Percentiles rank a stretch among this genome's conserved stretches.
Conservation (phyloP, 768 basidiomycete species). For the Ephemerocybe angulata region DNA sequence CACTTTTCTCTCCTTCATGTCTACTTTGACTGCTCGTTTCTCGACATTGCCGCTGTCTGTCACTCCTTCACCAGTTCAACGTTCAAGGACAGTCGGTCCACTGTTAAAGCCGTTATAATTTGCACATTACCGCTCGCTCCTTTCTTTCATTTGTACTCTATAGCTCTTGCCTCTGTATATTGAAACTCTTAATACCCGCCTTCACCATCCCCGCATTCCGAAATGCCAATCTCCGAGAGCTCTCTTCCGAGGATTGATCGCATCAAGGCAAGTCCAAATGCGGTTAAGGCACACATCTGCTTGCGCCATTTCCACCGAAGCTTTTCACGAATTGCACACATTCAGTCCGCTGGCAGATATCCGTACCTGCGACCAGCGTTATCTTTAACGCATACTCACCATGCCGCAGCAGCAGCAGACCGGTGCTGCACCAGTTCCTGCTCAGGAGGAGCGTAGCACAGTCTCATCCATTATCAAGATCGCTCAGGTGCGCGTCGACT, state of each 20-base stretch:
- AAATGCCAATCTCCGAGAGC: no score
- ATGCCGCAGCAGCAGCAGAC: constrained; percentile 12
- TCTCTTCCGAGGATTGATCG: neutral
- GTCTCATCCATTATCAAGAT: constrained; percentile 15
- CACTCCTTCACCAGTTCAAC: no score
- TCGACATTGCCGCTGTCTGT: no score
- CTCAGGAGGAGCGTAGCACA: constrained; percentile 7
- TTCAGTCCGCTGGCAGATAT: neutral
- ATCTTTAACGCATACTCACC: neutral
- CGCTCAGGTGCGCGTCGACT: constrained; percentile 24
- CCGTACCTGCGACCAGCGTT: neutral
- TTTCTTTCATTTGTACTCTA: no score
- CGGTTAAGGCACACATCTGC: neutral
- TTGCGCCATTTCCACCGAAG: constrained; percentile 2
- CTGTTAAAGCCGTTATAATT: no score
- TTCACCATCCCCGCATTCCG: no score
- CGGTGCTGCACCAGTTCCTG: constrained; percentile 13
- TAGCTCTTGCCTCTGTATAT: no score
- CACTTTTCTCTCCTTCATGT: neutral
- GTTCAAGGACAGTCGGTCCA: no score
- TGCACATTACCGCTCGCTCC: no score
- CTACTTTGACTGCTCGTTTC: neutral
- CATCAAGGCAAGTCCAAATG: neutral
- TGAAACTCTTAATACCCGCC: no score
- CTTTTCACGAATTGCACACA: neutral